Percentiles rank a stretch among this genome's conserved stretches.
These are phyloP conservation scores for Huntiella moniliformis DNA, from an alignment of 2,329 filamentous ascomycete species.

Conservation along the genomic window DNA sequence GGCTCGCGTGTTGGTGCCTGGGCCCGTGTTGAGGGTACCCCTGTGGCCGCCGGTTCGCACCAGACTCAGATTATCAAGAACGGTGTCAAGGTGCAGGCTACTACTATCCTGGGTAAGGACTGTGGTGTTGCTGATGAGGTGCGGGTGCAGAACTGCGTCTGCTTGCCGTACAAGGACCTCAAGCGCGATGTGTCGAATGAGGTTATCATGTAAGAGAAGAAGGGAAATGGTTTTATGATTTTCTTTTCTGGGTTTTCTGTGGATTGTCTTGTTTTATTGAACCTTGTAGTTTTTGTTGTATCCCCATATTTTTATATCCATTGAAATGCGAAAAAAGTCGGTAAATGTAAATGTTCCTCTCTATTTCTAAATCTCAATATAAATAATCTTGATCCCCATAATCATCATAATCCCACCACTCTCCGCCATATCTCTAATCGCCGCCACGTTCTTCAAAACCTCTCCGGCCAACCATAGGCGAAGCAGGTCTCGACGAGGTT, in stretches of 20 bases:
- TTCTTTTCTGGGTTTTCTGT: background rate
- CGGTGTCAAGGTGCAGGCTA: slow-evolving; percentile 94
- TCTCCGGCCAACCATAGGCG: slow-evolving; percentile 10
- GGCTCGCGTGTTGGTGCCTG: slow-evolving; percentile 91
- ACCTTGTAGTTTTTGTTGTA: background rate
- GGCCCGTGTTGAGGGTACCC: slow-evolving; percentile 92
- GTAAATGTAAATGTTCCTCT: background rate
- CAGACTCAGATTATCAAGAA: slow-evolving; percentile 93
- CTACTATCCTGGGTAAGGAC: slow-evolving; percentile 94
- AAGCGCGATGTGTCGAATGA: slow-evolving; percentile 82
- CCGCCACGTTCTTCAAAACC: slow-evolving; percentile 8
- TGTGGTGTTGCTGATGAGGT: slow-evolving; percentile 87
- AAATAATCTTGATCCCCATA: background rate
- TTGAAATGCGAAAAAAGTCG: too few relatives aligned
- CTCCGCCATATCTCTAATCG: background rate
- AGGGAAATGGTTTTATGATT: background rate
- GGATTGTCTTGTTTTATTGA: too few relatives aligned
- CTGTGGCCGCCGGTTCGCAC: slow-evolving; percentile 72
- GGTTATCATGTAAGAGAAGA: slow-evolving; percentile 67
- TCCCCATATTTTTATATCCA: background rate
- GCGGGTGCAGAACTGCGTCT: slow-evolving; percentile 92
- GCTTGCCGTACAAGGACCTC: slow-evolving; percentile 92
- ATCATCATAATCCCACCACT: background rate
- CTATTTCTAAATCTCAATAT: background rate
- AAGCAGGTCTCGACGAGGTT: slow-evolving; percentile 9